These are phyloP conservation scores for Amphibolis antarctica DNA, from an alignment of 106 monocot species.

Conservation along the genomic window DNA sequence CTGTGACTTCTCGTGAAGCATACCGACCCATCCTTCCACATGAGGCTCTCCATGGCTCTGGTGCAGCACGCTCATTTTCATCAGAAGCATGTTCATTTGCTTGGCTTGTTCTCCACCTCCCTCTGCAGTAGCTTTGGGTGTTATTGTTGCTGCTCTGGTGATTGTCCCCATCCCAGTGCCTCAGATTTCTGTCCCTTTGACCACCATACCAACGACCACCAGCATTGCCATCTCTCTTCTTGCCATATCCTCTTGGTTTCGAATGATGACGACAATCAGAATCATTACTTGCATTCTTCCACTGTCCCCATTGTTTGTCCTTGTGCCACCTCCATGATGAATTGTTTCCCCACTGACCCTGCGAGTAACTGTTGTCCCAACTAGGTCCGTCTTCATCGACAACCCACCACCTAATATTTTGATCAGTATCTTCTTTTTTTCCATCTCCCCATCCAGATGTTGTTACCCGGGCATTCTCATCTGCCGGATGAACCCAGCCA, in stretches of 20 bases:
- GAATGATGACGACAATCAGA: background rate
- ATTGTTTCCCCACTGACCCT: slow-evolving; percentile 5
- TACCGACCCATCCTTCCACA: too few species aligned
- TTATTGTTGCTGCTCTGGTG: background rate
- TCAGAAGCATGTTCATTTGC: slow-evolving; percentile 22
- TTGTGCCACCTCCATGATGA: background rate
- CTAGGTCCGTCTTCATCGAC: too few species aligned
- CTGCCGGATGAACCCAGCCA: background rate
- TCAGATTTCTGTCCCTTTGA: background rate
- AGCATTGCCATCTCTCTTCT: background rate
- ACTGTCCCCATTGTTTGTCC: background rate
- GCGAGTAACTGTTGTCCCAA: too few species aligned
- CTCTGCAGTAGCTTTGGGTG: background rate
- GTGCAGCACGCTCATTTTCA: slow-evolving; percentile 7
- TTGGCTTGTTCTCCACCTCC: background rate
- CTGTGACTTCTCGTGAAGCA: too few species aligned
- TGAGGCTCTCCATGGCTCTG: too few species aligned
- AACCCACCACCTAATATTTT: too few species aligned
- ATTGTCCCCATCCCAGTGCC: too few species aligned
- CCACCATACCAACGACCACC: background rate
- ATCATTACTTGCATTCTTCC: background rate
- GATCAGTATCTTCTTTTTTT: background rate
- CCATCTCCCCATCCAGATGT: slow-evolving; percentile 13
- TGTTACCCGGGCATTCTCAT: background rate
- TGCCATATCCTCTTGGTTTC: background rate